These are phyloP conservation scores for Aschersonia sp. DNA, from an alignment of 2,329 filamentous ascomycete genomes.

Conservation along the genomic window DNA sequence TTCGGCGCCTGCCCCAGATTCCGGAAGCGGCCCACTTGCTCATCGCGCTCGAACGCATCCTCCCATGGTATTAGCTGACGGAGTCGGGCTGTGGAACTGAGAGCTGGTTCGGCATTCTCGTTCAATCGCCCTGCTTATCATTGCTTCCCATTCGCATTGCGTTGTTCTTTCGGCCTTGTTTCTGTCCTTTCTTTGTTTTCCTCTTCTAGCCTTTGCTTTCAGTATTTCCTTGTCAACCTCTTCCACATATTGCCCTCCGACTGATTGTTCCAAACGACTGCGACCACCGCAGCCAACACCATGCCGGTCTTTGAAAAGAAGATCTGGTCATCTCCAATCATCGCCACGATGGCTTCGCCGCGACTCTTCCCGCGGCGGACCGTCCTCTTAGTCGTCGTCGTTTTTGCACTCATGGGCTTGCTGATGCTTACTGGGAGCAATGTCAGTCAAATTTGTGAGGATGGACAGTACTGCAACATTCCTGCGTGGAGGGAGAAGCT, in stretches of 20 bases:
- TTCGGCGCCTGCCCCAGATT: background rate
- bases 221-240: background rate
- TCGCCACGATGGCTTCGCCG: slow-evolving; percentile 6
- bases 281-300: background rate
- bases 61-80: background rate
- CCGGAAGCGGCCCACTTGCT: background rate
- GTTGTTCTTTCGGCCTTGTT: background rate
- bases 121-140: background rate
- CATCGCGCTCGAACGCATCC: background rate
- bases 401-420: slow-evolving; percentile 13
- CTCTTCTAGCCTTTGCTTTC: background rate
- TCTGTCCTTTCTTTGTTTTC: background rate
- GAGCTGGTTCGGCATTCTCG: background rate
- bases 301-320: slow-evolving; percentile 3
- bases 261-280: background rate
- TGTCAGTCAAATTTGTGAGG: slow-evolving; percentile 15
- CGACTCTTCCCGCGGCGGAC: slow-evolving; percentile 16
- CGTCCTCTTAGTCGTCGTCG: slow-evolving; percentile 11
- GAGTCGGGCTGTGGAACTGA: background rate
- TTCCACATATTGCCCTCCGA: background rate
- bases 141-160: background rate
- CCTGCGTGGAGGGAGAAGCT: slow-evolving; percentile 2
- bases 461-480: slow-evolving; percentile 12
- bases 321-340: background rate
- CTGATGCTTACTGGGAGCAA: slow-evolving; percentile 18